phyloP scores from a whole-genome alignment of 2,329 filamentous ascomycete genomes.

The Passalora sequoiae region DNA sequence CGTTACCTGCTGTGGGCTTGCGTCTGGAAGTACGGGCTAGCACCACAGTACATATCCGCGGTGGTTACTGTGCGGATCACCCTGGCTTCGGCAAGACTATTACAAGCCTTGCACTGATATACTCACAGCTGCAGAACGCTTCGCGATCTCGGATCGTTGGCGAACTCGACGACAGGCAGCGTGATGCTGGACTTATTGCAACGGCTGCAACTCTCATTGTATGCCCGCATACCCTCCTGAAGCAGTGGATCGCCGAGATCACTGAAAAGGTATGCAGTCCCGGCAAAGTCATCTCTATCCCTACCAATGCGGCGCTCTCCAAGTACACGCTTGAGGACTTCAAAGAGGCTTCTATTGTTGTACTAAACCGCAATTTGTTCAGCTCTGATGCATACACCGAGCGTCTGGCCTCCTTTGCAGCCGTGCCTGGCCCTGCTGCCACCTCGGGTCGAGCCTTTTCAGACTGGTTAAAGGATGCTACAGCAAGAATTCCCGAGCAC shows the following conservation, averaged over 20 bases:
- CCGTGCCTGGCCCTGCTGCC: conserved; percentile 14
- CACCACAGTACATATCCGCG: conserved; percentile 42
- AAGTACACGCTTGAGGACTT: conserved; percentile 43
- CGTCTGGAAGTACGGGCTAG: conserved; percentile 52
- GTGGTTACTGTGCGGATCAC: conserved; percentile 59
- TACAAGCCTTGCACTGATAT: conserved; percentile 53
- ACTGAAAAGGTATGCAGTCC: conserved; percentile 35
- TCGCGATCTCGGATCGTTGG: conserved; percentile 1
- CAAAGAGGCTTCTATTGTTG: conserved; percentile 48
- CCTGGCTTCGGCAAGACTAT: conserved; percentile 66
- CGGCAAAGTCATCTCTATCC: conserved; percentile 41
- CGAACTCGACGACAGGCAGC: conserved; percentile 7
- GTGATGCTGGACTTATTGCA: conserved; percentile 35
- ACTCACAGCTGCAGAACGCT: conserved; percentile 37
- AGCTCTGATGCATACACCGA: conserved; percentile 45
- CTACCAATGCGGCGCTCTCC: conserved; percentile 37
- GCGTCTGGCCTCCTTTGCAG: conserved; percentile 40
- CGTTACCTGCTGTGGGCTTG: conserved; percentile 45
- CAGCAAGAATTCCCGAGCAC: conserved; percentile 40
- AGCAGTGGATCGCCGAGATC: conserved; percentile 57
- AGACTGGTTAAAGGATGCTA: conserved; percentile 50
- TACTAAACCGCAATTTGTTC: conserved; percentile 51
- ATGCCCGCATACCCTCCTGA: conserved; percentile 50
- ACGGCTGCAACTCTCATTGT: conserved; percentile 57
- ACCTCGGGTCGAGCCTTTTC: conserved; percentile 42